A percentile compares a stretch with the other conserved stretches of the same genome.
phyloP scores from a whole-genome alignment of 805 yeast genomes.

The Yueomyces sp. region DNA sequence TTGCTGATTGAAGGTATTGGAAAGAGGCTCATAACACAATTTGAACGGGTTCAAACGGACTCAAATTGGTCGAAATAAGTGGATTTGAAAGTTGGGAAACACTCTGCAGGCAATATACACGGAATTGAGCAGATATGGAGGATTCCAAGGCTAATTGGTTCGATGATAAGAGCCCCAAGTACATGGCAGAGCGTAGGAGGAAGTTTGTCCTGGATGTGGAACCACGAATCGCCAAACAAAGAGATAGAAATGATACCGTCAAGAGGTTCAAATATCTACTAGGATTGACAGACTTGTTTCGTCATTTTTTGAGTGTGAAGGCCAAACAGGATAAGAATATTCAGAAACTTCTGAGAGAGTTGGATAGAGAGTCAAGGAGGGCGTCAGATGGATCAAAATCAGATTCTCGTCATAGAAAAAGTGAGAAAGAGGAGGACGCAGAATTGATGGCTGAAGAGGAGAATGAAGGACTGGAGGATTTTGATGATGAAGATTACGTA shows the following conservation, averaged over 20 bases:
- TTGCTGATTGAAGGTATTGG: too few species aligned
- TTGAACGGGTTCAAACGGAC: too few species aligned
- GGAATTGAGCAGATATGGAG: not conserved
- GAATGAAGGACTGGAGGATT: slow-evolving; percentile 31
- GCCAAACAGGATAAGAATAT: slow-evolving; percentile 69
- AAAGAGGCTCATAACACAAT: too few species aligned
- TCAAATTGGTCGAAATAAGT: not conserved
- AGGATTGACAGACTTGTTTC: slow-evolving; percentile 72
- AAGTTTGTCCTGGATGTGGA: slow-evolving; percentile 40
- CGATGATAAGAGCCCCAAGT: not conserved
- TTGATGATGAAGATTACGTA: slow-evolving; percentile 49
- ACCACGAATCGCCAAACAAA: slow-evolving; percentile 42
- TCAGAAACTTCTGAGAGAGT: slow-evolving; percentile 42
- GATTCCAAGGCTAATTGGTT: not conserved
- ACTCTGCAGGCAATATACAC: not conserved
- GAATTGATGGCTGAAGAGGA: slow-evolving; percentile 79
- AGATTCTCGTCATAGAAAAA: slow-evolving; percentile 55
- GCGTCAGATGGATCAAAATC: slow-evolving; percentile 17
- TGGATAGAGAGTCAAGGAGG: slow-evolving; percentile 30
- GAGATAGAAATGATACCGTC: slow-evolving; percentile 54
- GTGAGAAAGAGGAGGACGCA: slow-evolving; percentile 93
- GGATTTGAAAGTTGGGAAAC: not conserved
- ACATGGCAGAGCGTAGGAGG: slow-evolving; percentile 27
- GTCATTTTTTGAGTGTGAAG: slow-evolving; percentile 73
- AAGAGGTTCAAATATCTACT: slow-evolving; percentile 69